Evolutionary conservation across 2,329 filamentous ascomycete genomes (phyloP).

Genomic region (Hypoxylon sp.): DNA sequence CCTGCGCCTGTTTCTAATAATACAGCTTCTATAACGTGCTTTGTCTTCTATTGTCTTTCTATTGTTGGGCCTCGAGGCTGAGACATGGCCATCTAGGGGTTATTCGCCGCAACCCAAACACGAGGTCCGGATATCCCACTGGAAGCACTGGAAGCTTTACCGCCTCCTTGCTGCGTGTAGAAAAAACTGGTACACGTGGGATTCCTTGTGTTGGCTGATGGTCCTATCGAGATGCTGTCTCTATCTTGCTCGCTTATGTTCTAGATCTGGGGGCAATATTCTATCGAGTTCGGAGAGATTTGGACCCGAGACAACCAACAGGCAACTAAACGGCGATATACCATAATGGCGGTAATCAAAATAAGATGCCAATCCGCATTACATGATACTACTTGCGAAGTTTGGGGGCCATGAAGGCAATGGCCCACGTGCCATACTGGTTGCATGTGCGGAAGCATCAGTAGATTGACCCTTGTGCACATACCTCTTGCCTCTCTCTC

Average conservation of each 20-base stretch:
- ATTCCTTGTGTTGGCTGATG: background rate
- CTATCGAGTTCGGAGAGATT: conserved; percentile 1
- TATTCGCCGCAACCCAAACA: conserved; percentile 17
- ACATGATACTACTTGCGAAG: conserved; percentile 3
- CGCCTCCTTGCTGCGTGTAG: conserved; percentile 18
- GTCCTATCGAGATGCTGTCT: conserved; percentile 7
- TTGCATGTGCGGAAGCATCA: conserved; percentile 11
- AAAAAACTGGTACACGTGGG: conserved; percentile 16
- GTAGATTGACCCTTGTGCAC: conserved; percentile 19
- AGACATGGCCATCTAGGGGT: conserved; percentile 23
- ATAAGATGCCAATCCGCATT: background rate
- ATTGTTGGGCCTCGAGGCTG: conserved; percentile 1
- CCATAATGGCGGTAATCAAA: conserved; percentile 7
- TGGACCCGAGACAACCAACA: conserved; percentile 15
- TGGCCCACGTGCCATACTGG: conserved; percentile 19
- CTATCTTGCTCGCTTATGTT: conserved; percentile 10
- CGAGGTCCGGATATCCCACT: conserved; percentile 20
- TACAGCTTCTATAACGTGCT: background rate
- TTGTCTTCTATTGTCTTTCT: conserved; percentile 20
- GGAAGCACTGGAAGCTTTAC: conserved; percentile 22
- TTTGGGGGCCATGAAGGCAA: background rate
- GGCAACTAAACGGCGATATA: background rate
- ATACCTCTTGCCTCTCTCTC: conserved; percentile 8
- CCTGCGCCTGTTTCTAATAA: conserved; percentile 43
- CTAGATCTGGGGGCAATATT: conserved; percentile 24